These are phyloP conservation scores for Sphagnum fallax DNA, from an alignment of 228 moss, liverwort and hornwort species.

Conservation along the genomic window DNA sequence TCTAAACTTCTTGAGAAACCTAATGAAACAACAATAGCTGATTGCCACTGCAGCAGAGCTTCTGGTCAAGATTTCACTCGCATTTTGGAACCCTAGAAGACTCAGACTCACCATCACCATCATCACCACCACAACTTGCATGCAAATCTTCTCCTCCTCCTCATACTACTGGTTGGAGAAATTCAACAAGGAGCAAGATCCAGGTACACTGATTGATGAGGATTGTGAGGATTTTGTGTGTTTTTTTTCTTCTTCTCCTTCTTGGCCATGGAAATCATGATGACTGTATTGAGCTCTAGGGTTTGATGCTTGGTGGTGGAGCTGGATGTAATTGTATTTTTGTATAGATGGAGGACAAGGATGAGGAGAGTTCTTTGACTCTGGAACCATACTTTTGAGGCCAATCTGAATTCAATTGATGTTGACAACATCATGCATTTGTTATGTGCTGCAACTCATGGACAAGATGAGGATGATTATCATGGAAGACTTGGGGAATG, in stretches of 20 bases:
- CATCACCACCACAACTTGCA: slow-evolving; percentile 31
- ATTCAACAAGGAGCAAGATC: too few species aligned
- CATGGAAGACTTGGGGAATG: slow-evolving; percentile 4
- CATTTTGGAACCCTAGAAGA: slow-evolving; percentile 55
- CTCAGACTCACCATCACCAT: slow-evolving; percentile 37
- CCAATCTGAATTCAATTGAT: slow-evolving; percentile 56
- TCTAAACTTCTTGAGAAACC: too few species aligned
- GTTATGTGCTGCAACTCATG: slow-evolving; percentile 28
- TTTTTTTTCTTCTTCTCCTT: too few species aligned
- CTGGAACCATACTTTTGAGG: slow-evolving; percentile 37
- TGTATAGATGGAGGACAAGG: slow-evolving; percentile 22
- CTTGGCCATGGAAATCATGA: too few species aligned
- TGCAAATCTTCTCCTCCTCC: slow-evolving; percentile 31
- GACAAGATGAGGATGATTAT: slow-evolving; percentile 24
- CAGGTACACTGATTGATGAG: slow-evolving; percentile 7
- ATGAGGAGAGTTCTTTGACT: slow-evolving; percentile 4
- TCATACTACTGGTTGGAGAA: slow-evolving; percentile 41
- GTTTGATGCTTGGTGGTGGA: too few species aligned
- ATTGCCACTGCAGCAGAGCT: slow-evolving; percentile 28
- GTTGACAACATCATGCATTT: slow-evolving; percentile 51
- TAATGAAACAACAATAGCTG: slow-evolving; percentile 23
- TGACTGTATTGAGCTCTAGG: too few species aligned
- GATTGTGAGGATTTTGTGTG: too few species aligned
- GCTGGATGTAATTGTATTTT: too few species aligned
- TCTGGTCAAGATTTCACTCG: slow-evolving; percentile 14